A percentile compares a stretch with the other conserved stretches of the same genome.
Evolutionary conservation across 1,284 basidiomycete genomes (phyloP).

Genomic region (Cronartium ribicola): DNA sequence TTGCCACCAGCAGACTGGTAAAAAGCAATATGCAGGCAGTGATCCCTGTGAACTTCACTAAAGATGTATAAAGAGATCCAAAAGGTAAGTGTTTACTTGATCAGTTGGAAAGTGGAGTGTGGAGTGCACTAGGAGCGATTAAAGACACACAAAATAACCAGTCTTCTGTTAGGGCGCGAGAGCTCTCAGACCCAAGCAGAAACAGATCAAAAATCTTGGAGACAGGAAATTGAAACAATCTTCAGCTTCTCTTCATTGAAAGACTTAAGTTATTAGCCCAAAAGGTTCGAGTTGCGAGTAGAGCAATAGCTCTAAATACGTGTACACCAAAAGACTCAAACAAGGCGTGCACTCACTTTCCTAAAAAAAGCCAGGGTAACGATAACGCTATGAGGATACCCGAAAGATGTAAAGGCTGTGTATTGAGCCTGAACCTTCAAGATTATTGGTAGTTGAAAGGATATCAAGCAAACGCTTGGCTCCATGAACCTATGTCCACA

Average conservation of each 20-base stretch:
- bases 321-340: neutral
- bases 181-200: slow-evolving; percentile 20
- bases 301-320: too few species aligned
- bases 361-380: slow-evolving; percentile 34
- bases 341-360: slow-evolving; percentile 21
- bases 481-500: too few species aligned
- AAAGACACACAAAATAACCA: slow-evolving; percentile 25
- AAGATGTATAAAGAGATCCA: neutral
- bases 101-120: neutral
- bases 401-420: neutral
- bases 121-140: neutral
- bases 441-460: neutral
- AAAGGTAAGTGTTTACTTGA: neutral
- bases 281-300: too few species aligned
- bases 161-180: slow-evolving; percentile 1
- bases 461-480: neutral
- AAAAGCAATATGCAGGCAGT: slow-evolving; percentile 36
- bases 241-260: neutral
- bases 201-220: slow-evolving; percentile 10
- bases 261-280: too few species aligned
- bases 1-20: slow-evolving; percentile 32
- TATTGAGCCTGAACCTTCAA: neutral
- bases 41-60: slow-evolving; percentile 36
- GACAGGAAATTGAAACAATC: neutral
- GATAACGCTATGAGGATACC: slow-evolving; percentile 12